Percentiles rank a stretch among this genome's conserved stretches.
These are phyloP conservation scores for Spathaspora boniae DNA, from an alignment of 805 yeast species.

Conservation along the genomic window DNA sequence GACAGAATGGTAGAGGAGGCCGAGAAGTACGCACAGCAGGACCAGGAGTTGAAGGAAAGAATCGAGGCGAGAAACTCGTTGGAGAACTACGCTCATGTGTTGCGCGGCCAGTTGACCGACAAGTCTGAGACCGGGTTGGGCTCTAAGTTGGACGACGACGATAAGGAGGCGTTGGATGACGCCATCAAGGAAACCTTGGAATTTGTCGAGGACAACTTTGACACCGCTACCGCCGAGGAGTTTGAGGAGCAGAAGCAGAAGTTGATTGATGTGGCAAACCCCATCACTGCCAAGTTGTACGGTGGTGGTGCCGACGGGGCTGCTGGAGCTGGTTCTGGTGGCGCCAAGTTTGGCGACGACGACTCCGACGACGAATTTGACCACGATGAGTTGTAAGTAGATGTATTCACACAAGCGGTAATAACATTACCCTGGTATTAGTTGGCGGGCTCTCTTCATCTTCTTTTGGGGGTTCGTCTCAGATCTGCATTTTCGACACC, in stretches of 20 bases:
- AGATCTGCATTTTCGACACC: too few species aligned
- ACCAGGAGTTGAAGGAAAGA: conserved; percentile 42
- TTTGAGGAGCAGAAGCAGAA: conserved; percentile 84
- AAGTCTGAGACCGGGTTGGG: conserved; percentile 51
- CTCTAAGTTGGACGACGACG: conserved; percentile 81
- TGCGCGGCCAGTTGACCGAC: conserved; percentile 44
- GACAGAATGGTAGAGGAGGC: conserved; percentile 99
- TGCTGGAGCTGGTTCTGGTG: conserved; percentile 42
- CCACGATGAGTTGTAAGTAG: conserved; percentile 46
- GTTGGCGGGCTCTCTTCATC: too few species aligned
- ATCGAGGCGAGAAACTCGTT: conserved; percentile 42
- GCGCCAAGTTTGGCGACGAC: conserved; percentile 38
- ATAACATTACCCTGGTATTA: too few species aligned
- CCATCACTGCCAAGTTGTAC: conserved; percentile 82
- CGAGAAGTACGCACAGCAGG: conserved; percentile 68
- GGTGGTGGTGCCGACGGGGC: conserved; percentile 32
- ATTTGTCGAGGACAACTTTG: conserved; percentile 80
- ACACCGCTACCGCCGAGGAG: conserved; percentile 87
- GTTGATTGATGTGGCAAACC: conserved; percentile 78
- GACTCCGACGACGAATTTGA: conserved; percentile 43
- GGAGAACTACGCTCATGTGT: conserved; percentile 43
- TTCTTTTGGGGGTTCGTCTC: too few species aligned
- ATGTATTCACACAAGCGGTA: too few species aligned
- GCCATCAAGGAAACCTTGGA: conserved; percentile 84
- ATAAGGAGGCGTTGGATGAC: conserved; percentile 82